Conservation (phyloP, 1,139 yeast genomes). For the Blastobotrys ciferrii region DNA sequence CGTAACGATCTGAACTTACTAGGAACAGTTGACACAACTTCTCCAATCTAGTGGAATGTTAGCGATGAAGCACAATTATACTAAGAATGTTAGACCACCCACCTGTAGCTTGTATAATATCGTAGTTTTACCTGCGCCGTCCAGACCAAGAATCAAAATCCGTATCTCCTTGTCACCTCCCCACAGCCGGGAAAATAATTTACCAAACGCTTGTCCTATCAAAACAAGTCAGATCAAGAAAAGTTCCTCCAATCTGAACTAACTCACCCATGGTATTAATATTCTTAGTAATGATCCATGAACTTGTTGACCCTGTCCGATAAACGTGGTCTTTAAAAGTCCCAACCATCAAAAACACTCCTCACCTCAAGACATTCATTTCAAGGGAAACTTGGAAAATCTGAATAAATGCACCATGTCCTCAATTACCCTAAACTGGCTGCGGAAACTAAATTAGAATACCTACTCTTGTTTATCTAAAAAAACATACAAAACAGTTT, state of each 20-base stretch:
- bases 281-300: not conserved
- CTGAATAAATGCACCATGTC: too few relatives aligned
- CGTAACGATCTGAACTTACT: conserved; percentile 36
- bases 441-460: too few relatives aligned
- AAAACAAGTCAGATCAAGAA: too few relatives aligned
- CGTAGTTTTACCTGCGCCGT: conserved; percentile 98
- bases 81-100: conserved; percentile 15
- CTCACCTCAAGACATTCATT: too few relatives aligned
- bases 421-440: too few relatives aligned
- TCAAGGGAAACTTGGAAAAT: too few relatives aligned
- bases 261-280: not conserved
- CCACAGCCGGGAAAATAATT: conserved; percentile 84
- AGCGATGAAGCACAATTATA: not conserved
- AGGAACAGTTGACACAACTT: conserved; percentile 90
- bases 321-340: not conserved
- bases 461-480: too few relatives aligned
- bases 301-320: not conserved
- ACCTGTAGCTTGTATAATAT: conserved; percentile 82
- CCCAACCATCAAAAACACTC: too few relatives aligned
- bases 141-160: conserved; percentile 86
- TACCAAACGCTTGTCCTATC: conserved; percentile 50
- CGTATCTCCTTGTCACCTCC: conserved; percentile 88
- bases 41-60: conserved; percentile 54
- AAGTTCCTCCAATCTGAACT: too few relatives aligned
- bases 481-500: too few relatives aligned